Percentiles rank a stretch among this genome's conserved stretches.
Evolutionary conservation across 2,329 filamentous ascomycete genomes (phyloP).

Genomic region (Aspergillus arachidicola): DNA sequence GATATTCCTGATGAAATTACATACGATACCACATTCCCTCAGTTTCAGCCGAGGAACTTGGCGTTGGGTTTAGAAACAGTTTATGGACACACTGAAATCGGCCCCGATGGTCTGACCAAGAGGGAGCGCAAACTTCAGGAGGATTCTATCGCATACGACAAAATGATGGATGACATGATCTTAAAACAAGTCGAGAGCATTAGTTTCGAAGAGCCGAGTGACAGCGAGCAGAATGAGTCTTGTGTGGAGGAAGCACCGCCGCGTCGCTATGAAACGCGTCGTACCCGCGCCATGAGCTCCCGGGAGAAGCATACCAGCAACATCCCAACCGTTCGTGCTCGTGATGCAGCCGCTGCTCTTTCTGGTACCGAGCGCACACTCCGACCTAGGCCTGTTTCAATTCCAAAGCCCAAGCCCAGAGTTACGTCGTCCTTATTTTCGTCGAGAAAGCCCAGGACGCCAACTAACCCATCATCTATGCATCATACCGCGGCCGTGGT

Average conservation of each 20-base stretch:
- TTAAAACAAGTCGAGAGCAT: constrained; percentile 66
- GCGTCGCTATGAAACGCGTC: constrained; percentile 26
- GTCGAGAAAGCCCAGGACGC: constrained; percentile 46
- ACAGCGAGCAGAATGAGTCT: constrained; percentile 47
- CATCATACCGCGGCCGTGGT: constrained; percentile 65
- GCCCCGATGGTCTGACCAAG: constrained; percentile 63
- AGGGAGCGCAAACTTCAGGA: constrained; percentile 70
- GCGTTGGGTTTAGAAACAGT: constrained; percentile 54
- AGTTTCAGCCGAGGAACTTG: constrained; percentile 57
- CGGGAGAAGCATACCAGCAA: constrained; percentile 28
- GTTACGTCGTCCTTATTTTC: constrained; percentile 35
- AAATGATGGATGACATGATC: constrained; percentile 68
- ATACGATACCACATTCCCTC: constrained; percentile 53
- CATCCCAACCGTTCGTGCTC: constrained; percentile 44
- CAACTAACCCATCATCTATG: constrained; percentile 54
- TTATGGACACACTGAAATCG: constrained; percentile 51
- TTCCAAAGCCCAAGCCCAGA: constrained; percentile 42
- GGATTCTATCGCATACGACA: constrained; percentile 62
- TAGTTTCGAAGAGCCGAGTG: constrained; percentile 62
- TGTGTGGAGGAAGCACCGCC: constrained; percentile 42
- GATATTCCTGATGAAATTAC: constrained; percentile 49
- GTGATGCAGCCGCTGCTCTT: constrained; percentile 45
- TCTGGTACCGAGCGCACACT: constrained; percentile 35
- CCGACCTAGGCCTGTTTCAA: constrained; percentile 32
- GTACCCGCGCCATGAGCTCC: constrained; percentile 29